Base-by-base conservation (phyloP, 1,139 yeast species). In the Debaryomyces subglobosus region DNA sequence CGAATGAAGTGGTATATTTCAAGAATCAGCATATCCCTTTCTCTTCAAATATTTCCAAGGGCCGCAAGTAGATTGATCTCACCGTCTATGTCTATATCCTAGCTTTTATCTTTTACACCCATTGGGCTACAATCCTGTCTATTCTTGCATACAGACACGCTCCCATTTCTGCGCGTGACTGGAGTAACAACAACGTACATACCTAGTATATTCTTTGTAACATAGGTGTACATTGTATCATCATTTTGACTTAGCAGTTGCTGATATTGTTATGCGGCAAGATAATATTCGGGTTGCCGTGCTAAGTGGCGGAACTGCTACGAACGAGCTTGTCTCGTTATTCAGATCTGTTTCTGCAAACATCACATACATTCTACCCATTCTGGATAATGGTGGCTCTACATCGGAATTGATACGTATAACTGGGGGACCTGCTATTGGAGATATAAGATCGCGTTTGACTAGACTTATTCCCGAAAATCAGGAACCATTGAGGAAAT, bases 341-440 rank as follows among this genome's bases (percentile, higher is more conserved):
- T 83, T 85, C 54, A 67, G 68, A 43, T 49, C 65, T 1, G 52
- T 81, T 1, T 64, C 81, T 0, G 59, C 65, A 15, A 63, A 67
- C 12, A 71, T 87, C 12, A 72, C 86, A 1, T 91, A 87, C 57
- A 75, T 91, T 2, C 69, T 92, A 36, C 98, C 98, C 0, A 82
- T 92, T 10, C 85, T 90, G 48, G 98, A 92, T 63, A 92, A 92
- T 62, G 98, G 98, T 21, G 98, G 97, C 1, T 90, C 97, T 1
- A 90, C 97, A 0, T 86, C 96, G 25, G 98, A 92, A 67, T 78
- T 92, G 32, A 77, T 91, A n/a, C 71, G 97, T 13, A 91, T 91
- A 1, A 77, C 92, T 18, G 97, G 97, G 1, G 97, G 97, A 0
- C 96, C 97, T 1, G 97, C 97, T 0, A 89, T 92, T 49, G 98